phyloP scores from a whole-genome alignment of 306 rosid genomes.

The Ziziphus jujuba region DNA sequence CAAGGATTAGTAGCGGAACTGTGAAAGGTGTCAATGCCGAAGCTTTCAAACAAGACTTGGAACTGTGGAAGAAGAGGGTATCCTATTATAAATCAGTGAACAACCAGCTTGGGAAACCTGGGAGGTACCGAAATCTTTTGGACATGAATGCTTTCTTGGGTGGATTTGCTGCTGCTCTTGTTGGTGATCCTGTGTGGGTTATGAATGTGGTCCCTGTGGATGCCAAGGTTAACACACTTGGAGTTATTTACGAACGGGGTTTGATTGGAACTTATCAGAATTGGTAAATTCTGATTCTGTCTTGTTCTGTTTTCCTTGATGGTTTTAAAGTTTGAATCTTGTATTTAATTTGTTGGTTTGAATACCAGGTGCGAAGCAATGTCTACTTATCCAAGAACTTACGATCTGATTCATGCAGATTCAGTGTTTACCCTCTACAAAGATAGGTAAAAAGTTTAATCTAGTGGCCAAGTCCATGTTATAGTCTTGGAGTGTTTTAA shows the following conservation, averaged over 20 bases:
- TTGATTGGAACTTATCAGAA: conserved; percentile 79
- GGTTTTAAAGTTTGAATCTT: not conserved
- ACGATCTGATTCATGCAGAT: conserved; percentile 82
- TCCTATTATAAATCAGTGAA: conserved; percentile 56
- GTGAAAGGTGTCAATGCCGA: conserved; percentile 48
- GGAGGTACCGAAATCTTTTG: conserved; percentile 70
- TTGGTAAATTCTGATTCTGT: conserved; percentile 41
- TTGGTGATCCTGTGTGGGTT: conserved; percentile 75
- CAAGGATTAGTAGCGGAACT: conserved; percentile 60
- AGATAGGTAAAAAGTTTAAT: conserved; percentile 37
- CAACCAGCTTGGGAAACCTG: conserved; percentile 48
- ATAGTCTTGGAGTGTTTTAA: not conserved
- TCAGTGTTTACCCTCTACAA: conserved; percentile 66
- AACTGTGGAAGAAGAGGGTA: conserved; percentile 65
- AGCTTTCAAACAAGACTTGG: conserved; percentile 44
- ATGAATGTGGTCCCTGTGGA: conserved; percentile 85
- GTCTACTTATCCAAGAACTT: conserved; percentile 93
- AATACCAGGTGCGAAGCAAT: conserved; percentile 82
- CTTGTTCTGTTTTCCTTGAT: not conserved
- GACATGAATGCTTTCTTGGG: conserved; percentile 88
- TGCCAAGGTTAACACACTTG: conserved; percentile 56
- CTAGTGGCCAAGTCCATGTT: not conserved
- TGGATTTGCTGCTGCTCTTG: conserved; percentile 74
- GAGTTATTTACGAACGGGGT: conserved; percentile 73
- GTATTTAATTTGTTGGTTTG: not conserved